Conservation (phyloP, 331 rosid species). For the Erythrophleum ivorense region DNA sequence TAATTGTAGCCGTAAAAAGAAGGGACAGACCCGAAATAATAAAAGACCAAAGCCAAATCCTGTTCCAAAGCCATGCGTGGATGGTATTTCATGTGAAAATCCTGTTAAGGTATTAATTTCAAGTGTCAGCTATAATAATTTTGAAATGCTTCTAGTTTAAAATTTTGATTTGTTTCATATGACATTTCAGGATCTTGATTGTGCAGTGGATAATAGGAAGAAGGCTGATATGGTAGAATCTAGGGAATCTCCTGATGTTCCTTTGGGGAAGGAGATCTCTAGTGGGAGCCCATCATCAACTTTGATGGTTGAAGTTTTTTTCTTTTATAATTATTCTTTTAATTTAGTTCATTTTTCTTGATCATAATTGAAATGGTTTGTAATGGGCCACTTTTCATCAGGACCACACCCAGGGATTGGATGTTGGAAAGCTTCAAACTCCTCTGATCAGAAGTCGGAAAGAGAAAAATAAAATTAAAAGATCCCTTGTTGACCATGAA, state of each 20-base stretch:
- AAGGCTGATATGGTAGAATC: slow-evolving; percentile 50
- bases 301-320: slow-evolving; percentile 13
- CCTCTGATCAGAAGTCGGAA: slow-evolving; percentile 68
- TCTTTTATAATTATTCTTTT: background rate
- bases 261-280: slow-evolving; percentile 52
- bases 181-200: slow-evolving; percentile 59
- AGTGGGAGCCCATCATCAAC: slow-evolving; percentile 49
- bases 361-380: slow-evolving; percentile 51
- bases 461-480: slow-evolving; percentile 68
- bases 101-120: slow-evolving; percentile 60
- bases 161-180: slow-evolving; percentile 44
- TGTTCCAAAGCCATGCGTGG: slow-evolving; percentile 46
- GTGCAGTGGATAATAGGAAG: slow-evolving; percentile 49
- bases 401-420: slow-evolving; percentile 57
- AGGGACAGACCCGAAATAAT: slow-evolving; percentile 65
- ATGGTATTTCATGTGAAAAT: slow-evolving; percentile 47
- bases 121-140: background rate
- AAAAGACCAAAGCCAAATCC: slow-evolving; percentile 57
- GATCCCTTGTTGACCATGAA: slow-evolving; percentile 42
- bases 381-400: slow-evolving; percentile 55
- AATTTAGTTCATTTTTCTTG: slow-evolving; percentile 48
- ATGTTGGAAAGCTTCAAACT: slow-evolving; percentile 59
- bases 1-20: slow-evolving; percentile 72
- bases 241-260: slow-evolving; percentile 44
- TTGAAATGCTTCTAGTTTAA: slow-evolving; percentile 39